These are phyloP conservation scores for Tuber umbilicatum DNA, from an alignment of 495 filamentous ascomycete genomes.

Conservation along the genomic window DNA sequence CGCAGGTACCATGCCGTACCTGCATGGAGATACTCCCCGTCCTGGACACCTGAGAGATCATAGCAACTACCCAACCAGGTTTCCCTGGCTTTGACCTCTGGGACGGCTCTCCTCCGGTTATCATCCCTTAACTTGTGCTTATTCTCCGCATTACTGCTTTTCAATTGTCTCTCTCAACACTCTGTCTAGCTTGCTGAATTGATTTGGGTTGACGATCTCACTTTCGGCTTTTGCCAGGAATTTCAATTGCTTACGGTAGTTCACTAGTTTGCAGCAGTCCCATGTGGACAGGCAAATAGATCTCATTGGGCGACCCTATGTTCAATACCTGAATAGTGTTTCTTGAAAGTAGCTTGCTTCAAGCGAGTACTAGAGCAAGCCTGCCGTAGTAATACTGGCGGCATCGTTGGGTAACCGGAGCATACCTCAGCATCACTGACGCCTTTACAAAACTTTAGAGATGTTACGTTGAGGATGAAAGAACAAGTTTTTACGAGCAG, in stretches of 20 bases:
- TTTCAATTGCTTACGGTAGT: neutral
- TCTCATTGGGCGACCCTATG: neutral
- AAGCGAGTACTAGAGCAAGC: neutral
- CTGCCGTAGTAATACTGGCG: neutral
- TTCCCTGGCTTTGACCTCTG: too few relatives aligned
- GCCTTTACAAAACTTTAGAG: neutral
- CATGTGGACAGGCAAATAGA: neutral
- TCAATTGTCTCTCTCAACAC: too few relatives aligned
- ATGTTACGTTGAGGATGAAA: neutral
- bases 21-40: too few relatives aligned
- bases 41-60: too few relatives aligned
- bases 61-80: too few relatives aligned
- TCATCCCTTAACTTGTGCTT: too few relatives aligned
- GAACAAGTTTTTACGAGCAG: neutral
- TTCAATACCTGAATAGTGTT: neutral
- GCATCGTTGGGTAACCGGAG: neutral
- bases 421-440: neutral
- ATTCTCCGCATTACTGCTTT: too few relatives aligned
- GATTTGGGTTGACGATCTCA: neutral
- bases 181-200: too few relatives aligned
- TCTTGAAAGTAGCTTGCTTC: neutral
- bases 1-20: too few relatives aligned
- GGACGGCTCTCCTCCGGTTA: too few relatives aligned
- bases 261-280: neutral
- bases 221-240: neutral